phyloP scores from a whole-genome alignment of 768 basidiomycete species.

The Lactifluus subvellereus region DNA sequence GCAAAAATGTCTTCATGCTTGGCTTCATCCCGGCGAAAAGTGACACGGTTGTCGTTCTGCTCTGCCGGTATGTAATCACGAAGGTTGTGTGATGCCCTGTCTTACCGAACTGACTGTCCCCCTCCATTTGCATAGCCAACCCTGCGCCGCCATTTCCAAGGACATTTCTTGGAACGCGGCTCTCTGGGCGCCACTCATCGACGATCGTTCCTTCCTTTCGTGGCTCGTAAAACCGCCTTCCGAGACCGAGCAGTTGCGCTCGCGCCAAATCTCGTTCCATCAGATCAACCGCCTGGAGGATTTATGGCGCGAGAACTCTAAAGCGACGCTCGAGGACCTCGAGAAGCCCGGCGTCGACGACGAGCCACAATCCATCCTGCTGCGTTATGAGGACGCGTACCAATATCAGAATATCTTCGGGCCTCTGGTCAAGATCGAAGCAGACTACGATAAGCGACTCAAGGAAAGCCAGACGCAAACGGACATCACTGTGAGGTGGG shows the following conservation, averaged over 20 bases:
- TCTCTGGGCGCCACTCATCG: constrained; percentile 97
- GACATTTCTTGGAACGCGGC: constrained; percentile 99
- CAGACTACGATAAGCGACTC: constrained; percentile 95
- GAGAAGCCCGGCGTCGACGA: constrained; percentile 98
- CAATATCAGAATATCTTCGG: constrained; percentile 99
- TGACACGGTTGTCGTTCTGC: constrained; percentile 95
- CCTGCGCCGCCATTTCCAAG: constrained; percentile 93
- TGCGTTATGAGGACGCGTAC: constrained; percentile 96
- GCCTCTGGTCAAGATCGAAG: constrained; percentile 98
- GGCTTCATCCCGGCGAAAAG: constrained; percentile 99
- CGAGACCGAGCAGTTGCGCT: constrained; percentile 92
- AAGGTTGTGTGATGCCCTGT: background rate
- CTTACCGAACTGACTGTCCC: background rate
- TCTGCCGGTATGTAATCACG: constrained; percentile 74
- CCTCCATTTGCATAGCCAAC: constrained; percentile 57
- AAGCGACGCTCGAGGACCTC: constrained; percentile 91
- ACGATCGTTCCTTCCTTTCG: constrained; percentile 97
- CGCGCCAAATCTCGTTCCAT: constrained; percentile 92
- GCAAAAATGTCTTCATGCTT: constrained; percentile 99
- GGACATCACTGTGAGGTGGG: constrained; percentile 94
- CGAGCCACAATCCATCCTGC: constrained; percentile 87
- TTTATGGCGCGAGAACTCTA: constrained; percentile 94
- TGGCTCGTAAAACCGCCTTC: constrained; percentile 98
- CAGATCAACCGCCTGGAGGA: constrained; percentile 98
- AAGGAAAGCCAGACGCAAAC: constrained; percentile 99